phyloP scores from a whole-genome alignment of 2,329 filamentous ascomycete genomes.

The Fusarium buharicum region DNA sequence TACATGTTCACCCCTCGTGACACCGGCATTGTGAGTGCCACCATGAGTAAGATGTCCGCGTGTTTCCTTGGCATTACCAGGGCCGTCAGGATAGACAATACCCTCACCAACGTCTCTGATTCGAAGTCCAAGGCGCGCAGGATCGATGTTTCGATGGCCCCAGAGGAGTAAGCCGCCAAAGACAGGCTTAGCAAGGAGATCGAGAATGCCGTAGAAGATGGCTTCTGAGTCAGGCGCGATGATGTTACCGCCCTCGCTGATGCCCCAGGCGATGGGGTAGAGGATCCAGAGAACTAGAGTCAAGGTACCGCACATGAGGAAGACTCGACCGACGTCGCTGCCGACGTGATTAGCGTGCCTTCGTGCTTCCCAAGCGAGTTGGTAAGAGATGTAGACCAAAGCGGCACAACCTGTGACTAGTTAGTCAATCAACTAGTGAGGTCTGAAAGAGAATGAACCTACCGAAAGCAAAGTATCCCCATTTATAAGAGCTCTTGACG shows the following conservation, averaged over 20 bases:
- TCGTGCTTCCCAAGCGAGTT: constrained; percentile 54
- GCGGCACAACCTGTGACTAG: constrained; percentile 51
- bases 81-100: constrained; percentile 9
- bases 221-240: constrained; percentile 72
- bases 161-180: constrained; percentile 70
- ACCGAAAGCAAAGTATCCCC: constrained; percentile 65
- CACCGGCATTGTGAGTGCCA: neutral
- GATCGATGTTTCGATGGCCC: constrained; percentile 71
- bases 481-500: constrained; percentile 63
- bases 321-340: constrained; percentile 62
- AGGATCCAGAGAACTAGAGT: constrained; percentile 67
- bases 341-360: constrained; percentile 66
- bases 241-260: constrained; percentile 63
- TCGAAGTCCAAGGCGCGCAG: constrained; percentile 63
- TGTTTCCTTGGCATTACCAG: neutral
- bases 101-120: constrained; percentile 45
- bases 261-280: constrained; percentile 64
- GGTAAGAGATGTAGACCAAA: constrained; percentile 57
- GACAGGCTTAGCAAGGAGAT: constrained; percentile 71
- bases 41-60: neutral
- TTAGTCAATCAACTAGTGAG: fast-evolving
- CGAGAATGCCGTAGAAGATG: constrained; percentile 74
- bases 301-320: constrained; percentile 65
- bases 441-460: fast-evolving
- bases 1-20: neutral